Base-by-base conservation (phyloP, 768 basidiomycete genomes). In the Leucogyrophana mollusca region DNA sequence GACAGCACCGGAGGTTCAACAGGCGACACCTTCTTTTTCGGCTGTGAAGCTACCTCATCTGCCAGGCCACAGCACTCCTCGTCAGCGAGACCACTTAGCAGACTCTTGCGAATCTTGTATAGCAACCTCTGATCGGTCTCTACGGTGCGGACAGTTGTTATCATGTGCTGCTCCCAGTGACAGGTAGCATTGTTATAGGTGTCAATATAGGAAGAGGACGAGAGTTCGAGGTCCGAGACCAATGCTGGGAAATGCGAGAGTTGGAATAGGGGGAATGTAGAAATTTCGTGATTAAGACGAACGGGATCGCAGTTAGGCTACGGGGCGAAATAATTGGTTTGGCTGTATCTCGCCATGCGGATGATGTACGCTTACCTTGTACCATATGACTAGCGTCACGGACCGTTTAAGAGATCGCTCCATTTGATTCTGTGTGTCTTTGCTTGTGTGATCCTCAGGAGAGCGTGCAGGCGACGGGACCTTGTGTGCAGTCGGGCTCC, bases 91-190 rank as follows among this genome's bases (percentile, higher is more conserved):
- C 79, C 80, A 4, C 82, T 74, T 0, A 85, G 64, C 4, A 87
- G 71, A 51, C 74, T 77, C 58, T 77, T 77, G 9, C 85, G 71
- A 9, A 78, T 64, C 49, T 80, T 76, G 64, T 84, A 87, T 7
- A 87, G 61, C 24, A 87, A 60, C 23, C 84, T 70, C 51, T 86
- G 83, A 50, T 82, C 80, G 1, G 70, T 72, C 37, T 74, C 73
- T 34, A 87, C 78, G 30, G 78, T 56, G 27, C 83, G 76, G 3
- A 86, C 83, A 13, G 79, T 74, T 33, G 69, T 70, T 47, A 82
- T 73, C 32, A 74, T 69, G 54, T 85, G 83, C 49, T 85, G 84
- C 43, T 85, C 83, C 85, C 85, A 87, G 44, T 82, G 76, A 0
- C 74, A 68, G 0, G 80, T 73, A 2, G 57, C 49, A 7, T 73